These are phyloP conservation scores for Pleurotus citrinopileatus DNA, from an alignment of 768 basidiomycete genomes.

Conservation along the genomic window DNA sequence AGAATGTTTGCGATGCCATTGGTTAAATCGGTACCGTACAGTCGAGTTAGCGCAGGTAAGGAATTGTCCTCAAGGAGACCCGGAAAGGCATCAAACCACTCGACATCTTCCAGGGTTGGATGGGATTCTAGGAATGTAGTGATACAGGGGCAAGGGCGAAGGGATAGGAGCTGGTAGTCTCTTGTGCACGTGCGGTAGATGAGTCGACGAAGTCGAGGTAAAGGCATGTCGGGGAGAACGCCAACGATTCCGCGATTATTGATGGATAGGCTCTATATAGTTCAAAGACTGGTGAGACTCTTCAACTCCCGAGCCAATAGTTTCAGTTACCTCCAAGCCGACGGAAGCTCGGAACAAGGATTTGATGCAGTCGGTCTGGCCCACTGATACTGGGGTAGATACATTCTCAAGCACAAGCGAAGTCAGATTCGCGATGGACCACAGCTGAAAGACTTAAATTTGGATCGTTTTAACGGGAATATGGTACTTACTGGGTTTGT, in stretches of 20 bases:
- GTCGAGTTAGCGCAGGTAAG: neutral
- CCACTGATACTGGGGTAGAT: neutral
- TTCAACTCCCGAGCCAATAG: neutral
- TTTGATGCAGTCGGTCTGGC: neutral
- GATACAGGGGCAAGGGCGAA: neutral
- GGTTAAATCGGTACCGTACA: neutral
- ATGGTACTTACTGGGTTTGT: neutral
- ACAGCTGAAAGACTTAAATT: neutral
- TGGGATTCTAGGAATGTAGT: conserved; percentile 1
- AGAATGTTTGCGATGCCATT: conserved; percentile 3
- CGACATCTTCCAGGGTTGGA: conserved; percentile 3
- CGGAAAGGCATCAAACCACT: conserved; percentile 5
- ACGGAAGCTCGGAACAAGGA: neutral
- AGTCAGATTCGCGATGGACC: conserved; percentile 1
- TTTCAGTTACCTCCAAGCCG: neutral
- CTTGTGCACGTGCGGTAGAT: neutral
- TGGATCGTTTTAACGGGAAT: neutral
- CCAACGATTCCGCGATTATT: neutral
- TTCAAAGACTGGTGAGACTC: neutral
- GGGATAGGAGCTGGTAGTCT: neutral
- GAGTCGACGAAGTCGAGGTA: neutral
- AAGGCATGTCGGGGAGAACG: neutral
- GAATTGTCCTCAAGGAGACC: neutral
- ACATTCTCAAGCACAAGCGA: neutral
- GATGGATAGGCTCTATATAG: neutral